Evolutionary conservation across 2,329 filamentous ascomycete genomes (phyloP).

Genomic region (Chrysoporthe deuterocubensis): DNA sequence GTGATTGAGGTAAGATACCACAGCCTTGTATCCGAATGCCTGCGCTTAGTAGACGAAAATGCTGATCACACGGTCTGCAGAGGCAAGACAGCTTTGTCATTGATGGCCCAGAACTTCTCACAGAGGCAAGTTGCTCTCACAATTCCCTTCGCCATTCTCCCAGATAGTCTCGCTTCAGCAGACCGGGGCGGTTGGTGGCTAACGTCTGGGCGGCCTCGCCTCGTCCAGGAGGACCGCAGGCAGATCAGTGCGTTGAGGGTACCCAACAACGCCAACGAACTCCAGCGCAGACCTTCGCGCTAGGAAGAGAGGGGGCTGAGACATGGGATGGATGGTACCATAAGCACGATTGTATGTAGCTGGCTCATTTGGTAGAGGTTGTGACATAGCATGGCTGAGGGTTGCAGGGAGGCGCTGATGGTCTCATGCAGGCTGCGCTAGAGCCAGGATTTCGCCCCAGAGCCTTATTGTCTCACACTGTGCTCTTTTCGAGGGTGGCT

Average conservation of each 20-base stretch:
- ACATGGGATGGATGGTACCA: not conserved
- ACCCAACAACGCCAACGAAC: not conserved
- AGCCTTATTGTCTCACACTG: conserved; percentile 1
- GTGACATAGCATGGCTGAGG: not conserved
- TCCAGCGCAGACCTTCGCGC: not conserved
- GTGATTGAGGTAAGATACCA: not conserved
- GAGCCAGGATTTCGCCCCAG: not conserved
- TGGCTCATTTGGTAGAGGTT: no score
- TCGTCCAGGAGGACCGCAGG: not conserved
- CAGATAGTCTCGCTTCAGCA: no score
- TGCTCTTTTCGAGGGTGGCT: not conserved
- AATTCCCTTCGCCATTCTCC: not conserved
- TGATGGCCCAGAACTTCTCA: not conserved
- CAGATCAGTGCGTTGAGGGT: not conserved
- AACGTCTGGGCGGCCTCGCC: not conserved
- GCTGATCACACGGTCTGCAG: not conserved
- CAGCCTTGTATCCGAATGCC: not conserved
- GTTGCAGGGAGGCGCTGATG: not conserved
- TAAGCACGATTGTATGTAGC: no score
- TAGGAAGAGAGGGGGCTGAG: not conserved
- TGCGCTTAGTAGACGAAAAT: not conserved
- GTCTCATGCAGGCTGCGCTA: not conserved
- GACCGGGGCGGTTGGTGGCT: not conserved
- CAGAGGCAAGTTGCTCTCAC: not conserved
- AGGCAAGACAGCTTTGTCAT: not conserved